A percentile compares a stretch with the other conserved stretches of the same genome.
phyloP scores from a whole-genome alignment of 2,329 filamentous ascomycete species.

The Pleoardoris graminearum region DNA sequence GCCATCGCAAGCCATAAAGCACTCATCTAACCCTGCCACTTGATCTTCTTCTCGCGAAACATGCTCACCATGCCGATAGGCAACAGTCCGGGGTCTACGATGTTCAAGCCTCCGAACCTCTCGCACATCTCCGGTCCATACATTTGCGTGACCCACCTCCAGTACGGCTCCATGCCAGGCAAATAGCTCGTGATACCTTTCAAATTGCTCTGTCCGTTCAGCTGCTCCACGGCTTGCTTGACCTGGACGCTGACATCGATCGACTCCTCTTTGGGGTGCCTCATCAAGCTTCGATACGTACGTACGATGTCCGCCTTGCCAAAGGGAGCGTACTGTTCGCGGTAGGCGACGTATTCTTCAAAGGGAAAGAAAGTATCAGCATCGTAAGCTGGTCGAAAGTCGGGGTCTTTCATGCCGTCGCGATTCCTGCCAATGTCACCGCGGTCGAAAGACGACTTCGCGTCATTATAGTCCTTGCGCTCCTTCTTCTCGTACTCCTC shows the following conservation, averaged over 20 bases:
- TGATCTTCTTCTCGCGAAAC: constrained; percentile 37
- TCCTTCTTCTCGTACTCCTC: constrained; percentile 47
- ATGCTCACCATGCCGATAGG: constrained; percentile 44
- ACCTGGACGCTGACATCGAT: constrained; percentile 25
- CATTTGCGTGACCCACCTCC: constrained; percentile 44
- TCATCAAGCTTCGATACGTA: constrained; percentile 25
- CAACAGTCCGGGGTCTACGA: constrained; percentile 40
- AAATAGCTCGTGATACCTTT: constrained; percentile 28
- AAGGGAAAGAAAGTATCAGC: constrained; percentile 33
- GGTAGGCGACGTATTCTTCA: constrained; percentile 29
- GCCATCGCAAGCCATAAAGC: no score
- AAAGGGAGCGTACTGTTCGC: constrained; percentile 18
- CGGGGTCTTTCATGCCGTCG: constrained; percentile 9
- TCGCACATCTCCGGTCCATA: constrained; percentile 42
- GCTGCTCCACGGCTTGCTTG: constrained; percentile 24
- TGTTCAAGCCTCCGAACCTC: constrained; percentile 39
- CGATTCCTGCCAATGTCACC: constrained; percentile 14
- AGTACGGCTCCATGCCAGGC: constrained; percentile 39
- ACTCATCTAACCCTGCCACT: constrained; percentile 34
- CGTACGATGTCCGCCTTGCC: constrained; percentile 19
- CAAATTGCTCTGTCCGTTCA: constrained; percentile 25
- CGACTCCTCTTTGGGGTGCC: constrained; percentile 24
- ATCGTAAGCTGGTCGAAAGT: constrained; percentile 15
- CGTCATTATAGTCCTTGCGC: constrained; percentile 41
- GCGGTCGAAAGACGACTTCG: constrained; percentile 35